Evolutionary conservation across 495 filamentous ascomycete species (phyloP).

Genomic region (Neurospora discreta): DNA sequence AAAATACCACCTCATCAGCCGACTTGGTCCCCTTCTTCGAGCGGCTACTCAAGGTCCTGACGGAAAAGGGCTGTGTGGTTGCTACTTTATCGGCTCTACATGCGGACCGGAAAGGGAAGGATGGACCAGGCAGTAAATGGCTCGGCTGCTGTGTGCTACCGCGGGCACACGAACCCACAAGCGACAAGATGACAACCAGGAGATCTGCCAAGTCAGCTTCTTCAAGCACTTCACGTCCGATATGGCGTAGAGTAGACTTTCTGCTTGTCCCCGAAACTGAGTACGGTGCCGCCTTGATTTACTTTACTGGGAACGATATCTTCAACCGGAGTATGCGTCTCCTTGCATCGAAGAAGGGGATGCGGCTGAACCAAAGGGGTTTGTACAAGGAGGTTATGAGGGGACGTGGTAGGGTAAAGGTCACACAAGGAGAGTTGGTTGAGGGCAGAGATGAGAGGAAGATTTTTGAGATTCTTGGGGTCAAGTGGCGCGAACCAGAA

Average conservation of each 20-base stretch:
- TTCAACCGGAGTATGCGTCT: conserved; percentile 87
- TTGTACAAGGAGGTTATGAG: conserved; percentile 65
- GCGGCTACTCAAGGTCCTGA: conserved; percentile 51
- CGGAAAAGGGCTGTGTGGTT: conserved; percentile 46
- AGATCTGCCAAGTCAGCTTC: not conserved
- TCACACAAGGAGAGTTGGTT: conserved; percentile 63
- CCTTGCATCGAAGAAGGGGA: conserved; percentile 71
- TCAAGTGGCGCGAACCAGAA: conserved; percentile 77
- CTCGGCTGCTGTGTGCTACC: conserved; percentile 73
- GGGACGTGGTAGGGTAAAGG: conserved; percentile 44
- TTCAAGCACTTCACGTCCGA: conserved; percentile 6
- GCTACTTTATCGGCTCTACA: conserved; percentile 33
- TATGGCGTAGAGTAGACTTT: conserved; percentile 81
- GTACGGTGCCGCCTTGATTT: conserved; percentile 81
- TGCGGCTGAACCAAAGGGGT: conserved; percentile 78
- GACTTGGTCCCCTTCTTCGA: conserved; percentile 58
- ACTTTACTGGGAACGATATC: conserved; percentile 94
- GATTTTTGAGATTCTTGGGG: conserved; percentile 79
- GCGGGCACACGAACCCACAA: conserved; percentile 2
- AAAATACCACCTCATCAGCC: conserved; percentile 39
- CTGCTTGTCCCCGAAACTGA: conserved; percentile 73
- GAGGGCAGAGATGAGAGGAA: conserved; percentile 69
- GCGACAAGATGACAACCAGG: conserved; percentile 1
- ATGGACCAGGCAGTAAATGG: conserved; percentile 58
- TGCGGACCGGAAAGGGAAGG: conserved; percentile 12